phyloP scores from a whole-genome alignment of 306 rosid species.

The Geum urbanum region DNA sequence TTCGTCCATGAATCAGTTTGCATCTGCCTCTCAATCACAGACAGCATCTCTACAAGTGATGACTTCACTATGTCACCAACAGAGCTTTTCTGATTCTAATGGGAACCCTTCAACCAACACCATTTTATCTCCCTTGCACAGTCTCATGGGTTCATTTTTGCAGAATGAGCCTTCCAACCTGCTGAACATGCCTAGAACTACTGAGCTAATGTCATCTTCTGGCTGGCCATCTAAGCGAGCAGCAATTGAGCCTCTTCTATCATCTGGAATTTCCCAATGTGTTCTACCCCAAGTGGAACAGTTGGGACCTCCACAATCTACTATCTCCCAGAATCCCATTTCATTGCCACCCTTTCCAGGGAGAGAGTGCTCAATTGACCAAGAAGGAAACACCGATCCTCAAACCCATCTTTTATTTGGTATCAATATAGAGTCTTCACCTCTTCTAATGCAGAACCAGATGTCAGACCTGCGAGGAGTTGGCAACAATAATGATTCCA shows the following conservation, averaged over 20 bases:
- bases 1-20: constrained; percentile 68
- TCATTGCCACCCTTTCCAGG: constrained; percentile 97
- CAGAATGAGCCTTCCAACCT: constrained; percentile 72
- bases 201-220: constrained; percentile 53
- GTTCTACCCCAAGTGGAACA: constrained; percentile 65
- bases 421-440: constrained; percentile 78
- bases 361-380: constrained; percentile 80
- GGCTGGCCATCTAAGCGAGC: constrained; percentile 81
- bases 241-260: constrained; percentile 72
- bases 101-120: constrained; percentile 55
- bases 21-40: constrained; percentile 59
- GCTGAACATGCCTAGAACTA: constrained; percentile 55
- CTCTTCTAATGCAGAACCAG: constrained; percentile 80
- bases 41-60: constrained; percentile 59
- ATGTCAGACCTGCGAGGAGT: constrained; percentile 68
- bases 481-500: constrained; percentile 43
- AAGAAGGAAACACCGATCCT: constrained; percentile 72
- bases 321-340: constrained; percentile 49
- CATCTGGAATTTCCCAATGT: constrained; percentile 70
- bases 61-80: constrained; percentile 70
- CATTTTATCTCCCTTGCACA: constrained; percentile 70
- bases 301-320: constrained; percentile 53
- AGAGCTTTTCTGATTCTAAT: constrained; percentile 68
- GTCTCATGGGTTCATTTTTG: constrained; percentile 71
- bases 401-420: constrained; percentile 88